Conservation (phyloP, 805 yeast species). For the Candida caryicola region DNA sequence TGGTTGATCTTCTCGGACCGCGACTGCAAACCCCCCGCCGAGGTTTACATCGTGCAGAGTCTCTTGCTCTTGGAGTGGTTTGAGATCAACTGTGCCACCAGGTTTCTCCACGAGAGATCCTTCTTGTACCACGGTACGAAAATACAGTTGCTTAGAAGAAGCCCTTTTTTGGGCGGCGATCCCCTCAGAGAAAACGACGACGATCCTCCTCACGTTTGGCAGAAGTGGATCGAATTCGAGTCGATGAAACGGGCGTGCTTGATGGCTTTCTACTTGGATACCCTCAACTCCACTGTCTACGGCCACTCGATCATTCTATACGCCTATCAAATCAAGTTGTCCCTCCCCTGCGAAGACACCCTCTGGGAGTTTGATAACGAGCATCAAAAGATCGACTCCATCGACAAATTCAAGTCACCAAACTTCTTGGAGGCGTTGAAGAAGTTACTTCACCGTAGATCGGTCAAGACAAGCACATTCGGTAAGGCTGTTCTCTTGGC, state of each 20-base stretch:
- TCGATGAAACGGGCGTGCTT: conserved; percentile 31
- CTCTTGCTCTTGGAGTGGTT: conserved; percentile 10
- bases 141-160: conserved; percentile 23
- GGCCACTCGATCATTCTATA: conserved; percentile 25
- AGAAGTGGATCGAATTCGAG: conserved; percentile 38
- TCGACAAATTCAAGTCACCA: conserved; percentile 16
- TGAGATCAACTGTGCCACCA: conserved; percentile 9
- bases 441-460: conserved; percentile 19
- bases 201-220: conserved; percentile 16
- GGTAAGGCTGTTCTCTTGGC: conserved; percentile 14
- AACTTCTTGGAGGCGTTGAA: conserved; percentile 23
- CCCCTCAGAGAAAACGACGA: conserved; percentile 33
- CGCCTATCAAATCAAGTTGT: conserved; percentile 27
- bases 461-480: conserved; percentile 19
- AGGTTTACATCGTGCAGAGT: conserved; percentile 11
- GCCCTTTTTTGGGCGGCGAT: conserved; percentile 39
- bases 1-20: conserved; percentile 11
- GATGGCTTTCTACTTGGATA: conserved; percentile 37
- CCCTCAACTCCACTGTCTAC: conserved; percentile 34
- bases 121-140: conserved; percentile 15
- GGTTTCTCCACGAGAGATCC: conserved; percentile 11
- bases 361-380: conserved; percentile 26
- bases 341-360: conserved; percentile 28
- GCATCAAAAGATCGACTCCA: conserved; percentile 11
- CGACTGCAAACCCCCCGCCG: conserved; percentile 13